These are phyloP conservation scores for Allomyces arbusculus DNA, from an alignment of 192 early-diverging fungal genomes.

Conservation along the genomic window DNA sequence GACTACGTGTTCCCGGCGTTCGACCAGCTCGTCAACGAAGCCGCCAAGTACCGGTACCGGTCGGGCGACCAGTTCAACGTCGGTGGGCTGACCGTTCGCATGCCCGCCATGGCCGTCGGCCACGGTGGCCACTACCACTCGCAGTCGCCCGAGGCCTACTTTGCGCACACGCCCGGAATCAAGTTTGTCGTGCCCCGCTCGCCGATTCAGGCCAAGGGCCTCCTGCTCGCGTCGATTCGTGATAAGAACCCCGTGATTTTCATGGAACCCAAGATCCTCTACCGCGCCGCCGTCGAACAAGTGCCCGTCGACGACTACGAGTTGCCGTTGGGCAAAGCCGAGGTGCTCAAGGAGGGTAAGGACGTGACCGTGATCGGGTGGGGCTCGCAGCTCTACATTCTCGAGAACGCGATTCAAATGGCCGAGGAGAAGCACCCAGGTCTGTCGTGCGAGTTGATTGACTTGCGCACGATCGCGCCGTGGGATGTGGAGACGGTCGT, in stretches of 20 bases:
- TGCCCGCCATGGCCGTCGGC: constrained; percentile 83
- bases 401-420: constrained; percentile 74
- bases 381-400: constrained; percentile 80
- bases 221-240: constrained; percentile 70
- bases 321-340: constrained; percentile 78
- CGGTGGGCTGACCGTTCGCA: constrained; percentile 73
- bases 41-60: constrained; percentile 90
- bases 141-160: constrained; percentile 82
- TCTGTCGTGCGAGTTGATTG: constrained; percentile 73
- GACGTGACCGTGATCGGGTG: constrained; percentile 82
- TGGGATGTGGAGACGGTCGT: constrained; percentile 80
- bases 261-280: constrained; percentile 92
- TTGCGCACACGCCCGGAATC: constrained; percentile 83
- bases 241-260: constrained; percentile 87
- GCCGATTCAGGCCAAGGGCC: constrained; percentile 87
- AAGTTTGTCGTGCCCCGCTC: constrained; percentile 82
- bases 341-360: constrained; percentile 60
- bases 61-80: constrained; percentile 79
- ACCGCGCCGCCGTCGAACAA: constrained; percentile 84
- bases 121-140: constrained; percentile 95
- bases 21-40: constrained; percentile 96
- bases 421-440: constrained; percentile 72
- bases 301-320: constrained; percentile 81
- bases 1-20: constrained; percentile 98
- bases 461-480: constrained; percentile 71